Percentiles rank a stretch among this genome's conserved stretches.
phyloP scores from a whole-genome alignment of 1,284 basidiomycete species.

The Trichosporon sp. region DNA sequence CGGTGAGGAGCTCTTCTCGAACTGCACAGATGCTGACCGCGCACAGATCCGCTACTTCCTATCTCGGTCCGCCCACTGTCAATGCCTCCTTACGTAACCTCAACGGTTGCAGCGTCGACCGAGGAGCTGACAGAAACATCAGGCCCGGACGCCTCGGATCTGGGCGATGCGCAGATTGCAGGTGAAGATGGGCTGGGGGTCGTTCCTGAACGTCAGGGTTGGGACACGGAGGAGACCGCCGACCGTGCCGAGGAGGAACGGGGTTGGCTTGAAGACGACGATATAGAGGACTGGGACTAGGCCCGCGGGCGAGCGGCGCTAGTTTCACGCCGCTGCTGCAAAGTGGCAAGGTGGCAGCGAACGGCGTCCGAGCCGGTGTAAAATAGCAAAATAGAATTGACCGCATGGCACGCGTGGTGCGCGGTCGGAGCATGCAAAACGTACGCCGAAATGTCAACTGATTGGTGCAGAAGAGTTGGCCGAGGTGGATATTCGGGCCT shows the following conservation, averaged over 20 bases:
- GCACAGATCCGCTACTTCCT: constrained; percentile 36
- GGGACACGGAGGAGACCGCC: constrained; percentile 11
- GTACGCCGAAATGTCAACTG: neutral
- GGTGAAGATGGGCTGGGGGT: constrained; percentile 21
- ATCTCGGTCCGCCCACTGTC: constrained; percentile 27
- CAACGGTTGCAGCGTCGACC: neutral
- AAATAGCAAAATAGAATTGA: neutral
- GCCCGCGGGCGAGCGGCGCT: neutral
- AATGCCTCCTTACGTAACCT: constrained; percentile 23
- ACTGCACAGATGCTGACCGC: neutral
- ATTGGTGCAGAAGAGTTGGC: neutral
- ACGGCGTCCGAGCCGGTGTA: neutral
- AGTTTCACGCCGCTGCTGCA: neutral
- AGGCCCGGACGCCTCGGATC: constrained; percentile 7
- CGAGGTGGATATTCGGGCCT: neutral
- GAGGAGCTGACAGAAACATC: constrained; percentile 7
- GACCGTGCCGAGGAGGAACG: neutral
- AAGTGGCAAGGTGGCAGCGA: neutral
- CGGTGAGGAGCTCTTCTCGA: neutral
- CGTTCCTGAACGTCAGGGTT: constrained; percentile 12
- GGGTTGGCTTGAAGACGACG: constrained; percentile 21
- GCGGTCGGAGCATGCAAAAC: neutral
- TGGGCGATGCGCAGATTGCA: constrained; percentile 4
- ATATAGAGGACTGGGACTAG: constrained; percentile 17
- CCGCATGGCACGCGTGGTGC: neutral